phyloP scores from a whole-genome alignment of 192 early-diverging fungal species.

The Allomyces javanicus region DNA sequence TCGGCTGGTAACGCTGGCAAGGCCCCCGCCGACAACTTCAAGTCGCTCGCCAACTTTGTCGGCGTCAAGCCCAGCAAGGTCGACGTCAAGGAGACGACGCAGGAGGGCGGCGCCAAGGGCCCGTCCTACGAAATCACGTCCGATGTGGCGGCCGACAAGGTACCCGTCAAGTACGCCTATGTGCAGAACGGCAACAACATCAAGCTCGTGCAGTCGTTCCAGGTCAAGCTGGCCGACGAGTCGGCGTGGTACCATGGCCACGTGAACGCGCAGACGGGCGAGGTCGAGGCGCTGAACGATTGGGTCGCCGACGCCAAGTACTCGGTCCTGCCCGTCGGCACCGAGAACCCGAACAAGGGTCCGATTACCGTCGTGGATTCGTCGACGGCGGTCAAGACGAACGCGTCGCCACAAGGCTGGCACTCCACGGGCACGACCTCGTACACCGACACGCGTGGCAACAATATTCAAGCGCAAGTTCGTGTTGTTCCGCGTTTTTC shows the following conservation, averaged over 20 bases:
- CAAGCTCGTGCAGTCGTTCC: constrained; percentile 64
- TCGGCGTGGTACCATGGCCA: constrained; percentile 48
- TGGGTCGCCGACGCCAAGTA: constrained; percentile 65
- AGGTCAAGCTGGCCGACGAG: constrained; percentile 55
- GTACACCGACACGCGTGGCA: constrained; percentile 62
- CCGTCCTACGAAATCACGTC: too few species aligned
- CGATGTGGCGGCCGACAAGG: constrained; percentile 8
- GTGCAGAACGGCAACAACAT: constrained; percentile 36
- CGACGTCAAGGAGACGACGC: too few species aligned
- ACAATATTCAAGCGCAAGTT: constrained; percentile 77
- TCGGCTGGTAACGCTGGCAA: too few species aligned
- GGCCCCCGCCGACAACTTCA: too few species aligned
- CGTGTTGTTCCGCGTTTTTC: too few species aligned
- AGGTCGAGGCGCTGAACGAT: constrained; percentile 50
- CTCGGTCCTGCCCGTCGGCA: constrained; percentile 60
- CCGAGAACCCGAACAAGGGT: constrained; percentile 54
- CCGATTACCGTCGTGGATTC: constrained; percentile 24
- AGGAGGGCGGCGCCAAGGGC: too few species aligned
- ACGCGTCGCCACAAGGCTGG: constrained; percentile 52
- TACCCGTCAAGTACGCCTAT: constrained; percentile 42
- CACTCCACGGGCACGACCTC: too few species aligned
- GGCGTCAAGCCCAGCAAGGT: too few species aligned
- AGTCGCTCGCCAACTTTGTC: too few species aligned
- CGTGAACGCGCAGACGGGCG: constrained; percentile 35
- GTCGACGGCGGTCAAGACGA: constrained; percentile 18